These are phyloP conservation scores for Camelina hispida DNA, from an alignment of 345 rosid species.

Conservation along the genomic window DNA sequence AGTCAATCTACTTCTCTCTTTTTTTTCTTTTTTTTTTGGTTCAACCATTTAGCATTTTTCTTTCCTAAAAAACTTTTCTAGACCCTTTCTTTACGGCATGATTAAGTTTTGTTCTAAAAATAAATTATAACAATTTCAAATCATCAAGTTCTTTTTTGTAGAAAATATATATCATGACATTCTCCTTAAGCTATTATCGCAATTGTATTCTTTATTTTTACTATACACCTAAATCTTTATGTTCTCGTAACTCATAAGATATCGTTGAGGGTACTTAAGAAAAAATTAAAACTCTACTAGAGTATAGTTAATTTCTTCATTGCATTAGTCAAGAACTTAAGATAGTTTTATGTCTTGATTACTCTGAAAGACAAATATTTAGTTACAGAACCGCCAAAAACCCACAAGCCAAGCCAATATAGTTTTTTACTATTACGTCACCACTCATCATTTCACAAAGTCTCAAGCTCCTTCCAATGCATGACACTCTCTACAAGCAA, in stretches of 20 bases:
- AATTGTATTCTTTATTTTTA: not conserved
- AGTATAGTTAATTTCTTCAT: not conserved
- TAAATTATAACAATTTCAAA: not conserved
- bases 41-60: not conserved
- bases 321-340: not conserved
- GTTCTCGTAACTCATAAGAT: not conserved
- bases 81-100: not conserved
- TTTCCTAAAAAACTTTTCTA: not conserved
- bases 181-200: not conserved
- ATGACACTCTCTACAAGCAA: conserved; percentile 76
- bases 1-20: conserved; percentile 21
- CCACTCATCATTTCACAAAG: conserved; percentile 1
- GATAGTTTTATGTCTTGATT: not conserved
- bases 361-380: not conserved
- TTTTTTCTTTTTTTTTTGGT: not conserved
- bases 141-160: not conserved
- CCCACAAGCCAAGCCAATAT: not conserved
- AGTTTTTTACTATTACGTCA: not conserved
- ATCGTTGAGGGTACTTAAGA: too few relatives aligned
- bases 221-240: not conserved
- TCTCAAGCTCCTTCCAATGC: conserved; percentile 61
- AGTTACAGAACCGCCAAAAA: conserved; percentile 1
- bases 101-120: not conserved
- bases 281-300: too few relatives aligned
- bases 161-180: not conserved